These are phyloP conservation scores for Talaromyces trachyspermus DNA, from an alignment of 495 filamentous ascomycete genomes.

Conservation along the genomic window DNA sequence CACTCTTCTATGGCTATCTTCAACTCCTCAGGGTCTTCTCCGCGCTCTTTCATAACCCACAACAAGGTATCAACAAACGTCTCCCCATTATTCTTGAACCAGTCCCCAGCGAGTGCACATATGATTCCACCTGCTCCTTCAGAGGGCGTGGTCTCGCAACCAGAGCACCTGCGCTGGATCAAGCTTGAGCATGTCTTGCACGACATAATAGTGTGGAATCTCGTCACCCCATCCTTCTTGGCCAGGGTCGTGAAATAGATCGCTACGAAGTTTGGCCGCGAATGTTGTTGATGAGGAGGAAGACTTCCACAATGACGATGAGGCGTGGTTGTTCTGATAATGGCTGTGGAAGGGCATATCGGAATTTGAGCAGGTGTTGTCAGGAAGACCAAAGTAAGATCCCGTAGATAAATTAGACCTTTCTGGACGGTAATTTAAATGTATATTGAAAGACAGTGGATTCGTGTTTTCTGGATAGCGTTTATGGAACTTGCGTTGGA, in stretches of 20 bases:
- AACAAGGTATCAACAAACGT: constrained; percentile 46
- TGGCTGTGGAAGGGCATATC: constrained; percentile 2
- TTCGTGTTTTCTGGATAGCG: constrained; percentile 43
- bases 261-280: constrained; percentile 26
- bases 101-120: constrained; percentile 46
- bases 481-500: constrained; percentile 50
- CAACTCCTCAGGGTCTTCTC: constrained; percentile 27
- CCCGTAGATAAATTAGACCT: background rate
- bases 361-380: background rate
- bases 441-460: constrained; percentile 46
- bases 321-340: constrained; percentile 7
- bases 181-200: constrained; percentile 61
- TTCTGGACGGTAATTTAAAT: constrained; percentile 38
- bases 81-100: constrained; percentile 59
- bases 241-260: constrained; percentile 32
- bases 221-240: constrained; percentile 55
- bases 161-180: constrained; percentile 51
- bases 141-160: constrained; percentile 45
- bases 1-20: constrained; percentile 21
- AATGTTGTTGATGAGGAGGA: background rate
- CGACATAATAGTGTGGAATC: constrained; percentile 54
- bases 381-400: constrained; percentile 1
- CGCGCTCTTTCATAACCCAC: constrained; percentile 38
- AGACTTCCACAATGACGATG: background rate
- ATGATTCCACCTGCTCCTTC: constrained; percentile 49